Percentiles rank a stretch among this genome's conserved stretches.
Conservation (phyloP, 2,329 filamentous ascomycete genomes). For the Xylariales sp. region DNA sequence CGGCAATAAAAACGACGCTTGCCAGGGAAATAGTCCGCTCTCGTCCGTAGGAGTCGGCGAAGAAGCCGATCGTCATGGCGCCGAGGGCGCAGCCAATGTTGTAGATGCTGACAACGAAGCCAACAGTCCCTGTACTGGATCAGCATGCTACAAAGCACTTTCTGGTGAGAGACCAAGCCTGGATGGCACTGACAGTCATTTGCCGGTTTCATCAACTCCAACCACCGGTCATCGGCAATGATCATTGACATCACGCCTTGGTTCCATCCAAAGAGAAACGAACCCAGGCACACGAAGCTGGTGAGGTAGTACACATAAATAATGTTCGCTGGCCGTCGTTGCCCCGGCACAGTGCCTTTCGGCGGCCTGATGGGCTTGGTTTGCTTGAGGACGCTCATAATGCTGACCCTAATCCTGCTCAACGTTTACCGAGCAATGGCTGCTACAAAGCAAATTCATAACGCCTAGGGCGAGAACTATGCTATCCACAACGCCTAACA, state of each 20-base stretch:
- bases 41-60: slow-evolving; percentile 24
- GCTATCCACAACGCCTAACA: too few species aligned
- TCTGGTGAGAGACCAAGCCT: too few species aligned
- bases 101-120: slow-evolving; percentile 27
- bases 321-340: slow-evolving; percentile 20
- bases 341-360: slow-evolving; percentile 6
- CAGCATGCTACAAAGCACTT: background rate
- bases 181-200: slow-evolving; percentile 22
- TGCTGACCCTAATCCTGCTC: too few species aligned
- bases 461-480: too few species aligned
- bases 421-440: too few species aligned
- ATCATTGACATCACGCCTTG: slow-evolving; percentile 29
- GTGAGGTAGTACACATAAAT: slow-evolving; percentile 26
- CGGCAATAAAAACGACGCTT: slow-evolving; percentile 21
- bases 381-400: too few species aligned
- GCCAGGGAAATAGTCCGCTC: slow-evolving; percentile 25
- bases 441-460: too few species aligned
- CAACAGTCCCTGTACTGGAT: slow-evolving; percentile 16
- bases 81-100: slow-evolving; percentile 26
- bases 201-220: slow-evolving; percentile 22
- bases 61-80: slow-evolving; percentile 22
- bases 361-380: slow-evolving; percentile 21
- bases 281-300: slow-evolving; percentile 22
- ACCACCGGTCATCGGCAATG: slow-evolving; percentile 25
- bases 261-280: slow-evolving; percentile 27